A percentile compares a stretch with the other conserved stretches of the same genome.
Conservation (phyloP, 176 grass and related monocot genomes). For the Elaeis guineensis region DNA sequence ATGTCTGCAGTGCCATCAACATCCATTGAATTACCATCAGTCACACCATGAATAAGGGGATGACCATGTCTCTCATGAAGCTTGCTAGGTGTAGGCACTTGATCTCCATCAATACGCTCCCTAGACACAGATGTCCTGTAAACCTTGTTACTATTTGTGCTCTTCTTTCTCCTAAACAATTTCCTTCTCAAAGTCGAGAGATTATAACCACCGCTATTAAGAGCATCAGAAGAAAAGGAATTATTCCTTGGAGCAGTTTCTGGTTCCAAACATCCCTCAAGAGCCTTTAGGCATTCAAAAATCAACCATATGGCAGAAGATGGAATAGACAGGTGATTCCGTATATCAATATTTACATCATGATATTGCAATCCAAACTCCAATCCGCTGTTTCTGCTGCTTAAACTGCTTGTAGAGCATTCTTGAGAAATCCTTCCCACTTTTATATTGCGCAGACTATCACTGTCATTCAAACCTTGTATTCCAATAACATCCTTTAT, state of each 20-base stretch:
- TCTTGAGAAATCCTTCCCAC: slow-evolving; percentile 71
- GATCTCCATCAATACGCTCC: slow-evolving; percentile 13
- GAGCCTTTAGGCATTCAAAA: slow-evolving; percentile 70
- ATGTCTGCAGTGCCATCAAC: slow-evolving; percentile 1
- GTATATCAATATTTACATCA: slow-evolving; percentile 1
- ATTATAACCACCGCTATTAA: slow-evolving; percentile 21
- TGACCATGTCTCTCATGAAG: slow-evolving; percentile 3
- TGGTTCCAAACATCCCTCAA: slow-evolving; percentile 72
- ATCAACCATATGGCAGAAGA: slow-evolving; percentile 57
- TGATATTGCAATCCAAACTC: slow-evolving; percentile 19
- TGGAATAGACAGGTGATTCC: slow-evolving; percentile 6
- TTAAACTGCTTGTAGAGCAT: slow-evolving; percentile 28
- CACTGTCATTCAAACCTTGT: slow-evolving; percentile 46
- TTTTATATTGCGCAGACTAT: slow-evolving; percentile 75
- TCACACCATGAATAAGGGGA: no score
- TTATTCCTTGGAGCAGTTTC: slow-evolving; percentile 34
- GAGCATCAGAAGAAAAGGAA: slow-evolving; percentile 34
- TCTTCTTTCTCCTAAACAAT: slow-evolving; percentile 32
- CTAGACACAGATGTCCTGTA: neutral
- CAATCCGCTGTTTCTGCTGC: slow-evolving; percentile 22
- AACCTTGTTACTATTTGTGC: slow-evolving; percentile 23
- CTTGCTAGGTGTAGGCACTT: slow-evolving; percentile 5
- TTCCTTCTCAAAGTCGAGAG: slow-evolving; percentile 38
- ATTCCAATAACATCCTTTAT: slow-evolving; percentile 44
- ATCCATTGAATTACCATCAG: slow-evolving; percentile 16